Evolutionary conservation across 2,329 filamentous ascomycete species (phyloP).

Genomic region (Sordariomycetes sp.): DNA sequence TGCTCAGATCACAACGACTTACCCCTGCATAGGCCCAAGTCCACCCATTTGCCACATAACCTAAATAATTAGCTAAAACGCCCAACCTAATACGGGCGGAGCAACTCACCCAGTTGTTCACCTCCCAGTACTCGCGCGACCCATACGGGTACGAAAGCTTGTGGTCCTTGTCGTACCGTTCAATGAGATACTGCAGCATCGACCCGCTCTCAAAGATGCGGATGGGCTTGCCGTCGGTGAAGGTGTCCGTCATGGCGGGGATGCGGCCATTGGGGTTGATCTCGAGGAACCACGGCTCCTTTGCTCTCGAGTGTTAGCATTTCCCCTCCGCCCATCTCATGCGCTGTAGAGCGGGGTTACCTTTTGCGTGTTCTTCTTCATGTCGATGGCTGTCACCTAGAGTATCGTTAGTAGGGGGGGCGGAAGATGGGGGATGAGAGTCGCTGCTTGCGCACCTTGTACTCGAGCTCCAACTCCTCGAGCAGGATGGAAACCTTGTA

Average conservation of each 20-base stretch:
- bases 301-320: not conserved
- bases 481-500: constrained; percentile 81
- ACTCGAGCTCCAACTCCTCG: constrained; percentile 74
- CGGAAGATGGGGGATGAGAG: not conserved
- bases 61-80: constrained; percentile 17
- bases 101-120: constrained; percentile 56
- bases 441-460: constrained; percentile 39
- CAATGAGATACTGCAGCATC: constrained; percentile 74
- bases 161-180: constrained; percentile 68
- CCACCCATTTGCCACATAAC: constrained; percentile 68
- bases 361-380: constrained; percentile 67
- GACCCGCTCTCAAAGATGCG: constrained; percentile 71
- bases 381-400: constrained; percentile 48
- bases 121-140: constrained; percentile 63
- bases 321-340: not conserved
- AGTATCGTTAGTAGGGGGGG: not conserved
- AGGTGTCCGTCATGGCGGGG: constrained; percentile 71
- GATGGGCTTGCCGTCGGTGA: constrained; percentile 59
- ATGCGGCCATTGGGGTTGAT: constrained; percentile 94
- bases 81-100: not conserved
- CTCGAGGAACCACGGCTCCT: constrained; percentile 69
- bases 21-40: constrained; percentile 67
- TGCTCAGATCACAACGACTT: constrained; percentile 4
- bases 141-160: constrained; percentile 69
- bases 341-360: constrained; percentile 11